A percentile compares a stretch with the other conserved stretches of the same genome.
These are phyloP conservation scores for Coemansia sp. DNA, from an alignment of 192 early-diverging fungal species.

Conservation along the genomic window DNA sequence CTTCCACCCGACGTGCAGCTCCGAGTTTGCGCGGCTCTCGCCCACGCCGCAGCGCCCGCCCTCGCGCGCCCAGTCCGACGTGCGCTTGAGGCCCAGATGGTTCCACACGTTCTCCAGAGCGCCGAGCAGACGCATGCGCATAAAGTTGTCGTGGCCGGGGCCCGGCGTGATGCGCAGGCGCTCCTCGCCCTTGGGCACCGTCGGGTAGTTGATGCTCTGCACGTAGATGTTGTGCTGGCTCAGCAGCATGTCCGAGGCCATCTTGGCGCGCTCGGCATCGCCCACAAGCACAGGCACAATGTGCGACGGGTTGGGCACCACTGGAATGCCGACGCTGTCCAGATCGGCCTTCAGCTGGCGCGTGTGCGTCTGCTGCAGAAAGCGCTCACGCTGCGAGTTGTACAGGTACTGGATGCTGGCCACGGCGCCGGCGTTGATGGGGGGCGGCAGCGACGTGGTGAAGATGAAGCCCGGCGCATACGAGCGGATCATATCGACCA, in stretches of 20 bases:
- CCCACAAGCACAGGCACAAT: constrained; percentile 98
- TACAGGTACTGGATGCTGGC: constrained; percentile 93
- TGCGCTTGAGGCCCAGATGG: constrained; percentile 78
- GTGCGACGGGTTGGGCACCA: constrained; percentile 97
- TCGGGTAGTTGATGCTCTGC: constrained; percentile 98
- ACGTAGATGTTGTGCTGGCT: constrained; percentile 92
- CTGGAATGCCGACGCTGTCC: constrained; percentile 82
- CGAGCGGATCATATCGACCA: constrained; percentile 93
- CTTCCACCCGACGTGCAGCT: constrained; percentile 49
- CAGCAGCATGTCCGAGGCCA: constrained; percentile 89
- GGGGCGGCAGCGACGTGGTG: constrained; percentile 96
- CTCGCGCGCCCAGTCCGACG: constrained; percentile 76
- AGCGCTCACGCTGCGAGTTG: constrained; percentile 78
- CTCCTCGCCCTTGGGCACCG: constrained; percentile 91
- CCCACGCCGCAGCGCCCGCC: constrained; percentile 92
- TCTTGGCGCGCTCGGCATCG: constrained; percentile 91
- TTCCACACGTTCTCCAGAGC: constrained; percentile 86
- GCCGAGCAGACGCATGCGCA: constrained; percentile 80
- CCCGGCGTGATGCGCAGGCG: constrained; percentile 97
- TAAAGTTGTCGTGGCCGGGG: constrained; percentile 81
- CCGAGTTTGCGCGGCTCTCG: constrained; percentile 38
- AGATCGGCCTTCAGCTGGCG: constrained; percentile 82
- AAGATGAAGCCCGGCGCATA: constrained; percentile 99
- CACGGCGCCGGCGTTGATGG: constrained; percentile 84
- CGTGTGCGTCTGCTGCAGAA: constrained; percentile 90